These are phyloP conservation scores for Venturia effusa DNA, from an alignment of 2,329 filamentous ascomycete species.

Conservation along the genomic window DNA sequence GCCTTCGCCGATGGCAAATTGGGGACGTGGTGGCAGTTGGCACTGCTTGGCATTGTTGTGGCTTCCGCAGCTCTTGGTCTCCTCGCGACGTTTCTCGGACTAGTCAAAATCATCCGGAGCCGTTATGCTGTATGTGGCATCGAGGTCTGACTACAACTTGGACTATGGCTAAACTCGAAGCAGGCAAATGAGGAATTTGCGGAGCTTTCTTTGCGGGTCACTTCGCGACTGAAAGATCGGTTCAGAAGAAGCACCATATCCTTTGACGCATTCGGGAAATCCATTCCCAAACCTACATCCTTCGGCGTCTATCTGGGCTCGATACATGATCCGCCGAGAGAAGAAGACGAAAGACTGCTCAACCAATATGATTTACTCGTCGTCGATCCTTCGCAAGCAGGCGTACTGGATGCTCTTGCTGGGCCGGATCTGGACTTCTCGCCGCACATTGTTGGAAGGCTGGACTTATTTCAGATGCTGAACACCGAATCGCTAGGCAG, in stretches of 20 bases:
- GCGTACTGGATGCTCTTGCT: slow-evolving; percentile 22
- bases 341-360: slow-evolving; percentile 19
- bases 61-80: slow-evolving; percentile 21
- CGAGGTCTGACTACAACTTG: not conserved
- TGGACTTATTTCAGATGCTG: slow-evolving; percentile 21
- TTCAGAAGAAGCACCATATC: slow-evolving; percentile 3
- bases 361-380: slow-evolving; percentile 24
- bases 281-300: slow-evolving; percentile 19
- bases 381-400: slow-evolving; percentile 21
- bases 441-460: slow-evolving; percentile 22
- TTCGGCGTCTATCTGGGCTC: slow-evolving; percentile 26
- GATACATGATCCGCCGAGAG: slow-evolving; percentile 19
- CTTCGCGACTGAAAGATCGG: not conserved
- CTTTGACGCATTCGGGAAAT: slow-evolving; percentile 4
- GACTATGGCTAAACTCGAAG: not conserved
- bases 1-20: slow-evolving; percentile 20
- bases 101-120: not conserved
- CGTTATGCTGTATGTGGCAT: not conserved
- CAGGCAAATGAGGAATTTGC: not conserved
- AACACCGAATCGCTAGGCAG: slow-evolving; percentile 3
- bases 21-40: slow-evolving; percentile 24
- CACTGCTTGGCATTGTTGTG: slow-evolving; percentile 22
- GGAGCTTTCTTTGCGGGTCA: not conserved
- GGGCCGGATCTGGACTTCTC: slow-evolving; percentile 18
- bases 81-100: not conserved